phyloP scores from a whole-genome alignment of 1,139 yeast genomes.

The Sporopachydermia cereana region DNA sequence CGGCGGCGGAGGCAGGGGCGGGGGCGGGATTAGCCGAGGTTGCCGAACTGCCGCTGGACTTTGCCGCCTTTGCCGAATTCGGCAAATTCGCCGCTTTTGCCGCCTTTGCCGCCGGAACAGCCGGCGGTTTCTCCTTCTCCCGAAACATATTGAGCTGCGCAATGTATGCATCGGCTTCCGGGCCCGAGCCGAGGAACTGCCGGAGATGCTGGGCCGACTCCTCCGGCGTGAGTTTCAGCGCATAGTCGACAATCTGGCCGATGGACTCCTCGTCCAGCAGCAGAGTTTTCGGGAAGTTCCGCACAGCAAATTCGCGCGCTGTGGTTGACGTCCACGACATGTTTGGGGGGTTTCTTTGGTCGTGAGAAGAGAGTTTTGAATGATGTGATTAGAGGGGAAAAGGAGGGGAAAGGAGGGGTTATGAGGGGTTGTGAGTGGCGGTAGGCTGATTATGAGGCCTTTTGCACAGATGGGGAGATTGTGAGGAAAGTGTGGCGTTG shows the following conservation, averaged over 20 bases:
- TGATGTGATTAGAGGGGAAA: no score
- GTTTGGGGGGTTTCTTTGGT: no score
- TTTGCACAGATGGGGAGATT: no score
- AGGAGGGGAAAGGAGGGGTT: no score
- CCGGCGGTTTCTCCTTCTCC: conserved; percentile 18
- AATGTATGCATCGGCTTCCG: conserved; percentile 36
- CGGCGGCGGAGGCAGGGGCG: not conserved
- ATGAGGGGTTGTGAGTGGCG: no score
- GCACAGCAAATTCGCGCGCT: not conserved
- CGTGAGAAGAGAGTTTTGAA: no score
- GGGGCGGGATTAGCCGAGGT: conserved; percentile 6
- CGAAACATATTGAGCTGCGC: conserved; percentile 21
- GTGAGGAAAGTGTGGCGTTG: no score
- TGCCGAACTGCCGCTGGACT: not conserved
- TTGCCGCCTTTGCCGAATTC: no score
- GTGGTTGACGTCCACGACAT: not conserved
- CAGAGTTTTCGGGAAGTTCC: conserved; percentile 25
- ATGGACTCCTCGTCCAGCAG: conserved; percentile 36
- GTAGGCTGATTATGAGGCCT: no score
- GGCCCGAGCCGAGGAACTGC: conserved; percentile 41
- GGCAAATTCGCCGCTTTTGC: no score
- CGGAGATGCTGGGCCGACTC: conserved; percentile 27
- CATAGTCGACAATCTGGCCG: conserved; percentile 36
- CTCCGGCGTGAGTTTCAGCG: conserved; percentile 31
- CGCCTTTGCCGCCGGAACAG: no score